These are phyloP conservation scores for Lathyrus sativus DNA, from an alignment of 306 rosid genomes.

Conservation along the genomic window DNA sequence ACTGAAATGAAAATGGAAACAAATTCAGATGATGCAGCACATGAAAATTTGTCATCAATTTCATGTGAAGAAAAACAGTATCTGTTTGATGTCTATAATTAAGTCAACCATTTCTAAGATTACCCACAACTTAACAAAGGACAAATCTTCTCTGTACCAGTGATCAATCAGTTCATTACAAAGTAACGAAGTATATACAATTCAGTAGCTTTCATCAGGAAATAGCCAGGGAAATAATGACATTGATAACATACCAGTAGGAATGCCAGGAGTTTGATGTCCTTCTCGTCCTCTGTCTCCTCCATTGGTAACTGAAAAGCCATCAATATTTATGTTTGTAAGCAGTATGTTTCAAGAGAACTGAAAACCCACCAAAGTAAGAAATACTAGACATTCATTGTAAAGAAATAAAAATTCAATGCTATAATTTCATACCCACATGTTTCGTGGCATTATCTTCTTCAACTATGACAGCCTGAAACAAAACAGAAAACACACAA, in stretches of 20 bases:
- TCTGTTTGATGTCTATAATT: background rate
- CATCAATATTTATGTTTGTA: slow-evolving; percentile 37
- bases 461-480: slow-evolving; percentile 68
- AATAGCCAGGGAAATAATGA: slow-evolving; percentile 34
- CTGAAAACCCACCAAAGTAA: slow-evolving; percentile 25
- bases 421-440: slow-evolving; percentile 57
- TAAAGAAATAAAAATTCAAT: background rate
- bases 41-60: background rate
- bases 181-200: background rate
- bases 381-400: slow-evolving; percentile 24
- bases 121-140: slow-evolving; percentile 23
- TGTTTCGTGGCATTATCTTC: slow-evolving; percentile 51
- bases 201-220: background rate
- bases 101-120: slow-evolving; percentile 1
- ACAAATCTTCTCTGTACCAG: background rate
- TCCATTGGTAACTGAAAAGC: slow-evolving; percentile 73
- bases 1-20: slow-evolving; percentile 2
- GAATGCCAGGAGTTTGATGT: slow-evolving; percentile 71
- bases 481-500: slow-evolving; percentile 20
- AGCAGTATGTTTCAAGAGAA: slow-evolving; percentile 25
- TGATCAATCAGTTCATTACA: slow-evolving; percentile 25
- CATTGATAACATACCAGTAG: slow-evolving; percentile 59
- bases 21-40: slow-evolving; percentile 13
- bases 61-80: slow-evolving; percentile 14
- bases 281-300: slow-evolving; percentile 66